phyloP scores from a whole-genome alignment of 2,329 filamentous ascomycete species.

The Hymenoscyphus albidus region DNA sequence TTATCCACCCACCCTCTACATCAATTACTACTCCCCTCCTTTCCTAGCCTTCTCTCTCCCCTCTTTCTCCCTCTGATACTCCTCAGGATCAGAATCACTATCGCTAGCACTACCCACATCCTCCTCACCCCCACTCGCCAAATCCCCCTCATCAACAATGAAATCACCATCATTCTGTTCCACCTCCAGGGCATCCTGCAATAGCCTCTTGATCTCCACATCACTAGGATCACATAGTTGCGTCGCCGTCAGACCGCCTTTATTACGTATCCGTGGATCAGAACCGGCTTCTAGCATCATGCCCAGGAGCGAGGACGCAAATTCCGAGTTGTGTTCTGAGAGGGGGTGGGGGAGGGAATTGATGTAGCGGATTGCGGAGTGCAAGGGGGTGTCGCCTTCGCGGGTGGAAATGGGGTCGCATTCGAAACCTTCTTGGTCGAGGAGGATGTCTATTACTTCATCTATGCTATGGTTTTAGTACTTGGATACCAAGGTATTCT shows the following conservation, averaged over 20 bases:
- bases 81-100: constrained; percentile 50
- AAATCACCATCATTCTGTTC: constrained; percentile 52
- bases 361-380: constrained; percentile 73
- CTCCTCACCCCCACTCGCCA: constrained; percentile 10
- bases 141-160: constrained; percentile 22
- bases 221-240: constrained; percentile 74
- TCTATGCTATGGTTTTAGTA: constrained; percentile 43
- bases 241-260: constrained; percentile 65
- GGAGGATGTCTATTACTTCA: constrained; percentile 75
- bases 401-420: constrained; percentile 71
- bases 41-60: constrained; percentile 35
- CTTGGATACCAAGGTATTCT: too few species aligned
- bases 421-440: constrained; percentile 80
- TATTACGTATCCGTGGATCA: constrained; percentile 62
- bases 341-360: constrained; percentile 51
- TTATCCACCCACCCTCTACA: too few species aligned
- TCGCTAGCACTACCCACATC: constrained; percentile 45
- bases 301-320: constrained; percentile 64
- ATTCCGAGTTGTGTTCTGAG: constrained; percentile 54
- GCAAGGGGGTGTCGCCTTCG: constrained; percentile 75
- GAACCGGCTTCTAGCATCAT: constrained; percentile 81
- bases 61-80: constrained; percentile 57
- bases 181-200: constrained; percentile 69
- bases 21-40: neutral
- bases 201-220: constrained; percentile 53